Evolutionary conservation across 192 early-diverging fungal genomes (phyloP), one percentile per base, ranked within the genome.

Genomic region (Coemansia aciculifera): DNA sequence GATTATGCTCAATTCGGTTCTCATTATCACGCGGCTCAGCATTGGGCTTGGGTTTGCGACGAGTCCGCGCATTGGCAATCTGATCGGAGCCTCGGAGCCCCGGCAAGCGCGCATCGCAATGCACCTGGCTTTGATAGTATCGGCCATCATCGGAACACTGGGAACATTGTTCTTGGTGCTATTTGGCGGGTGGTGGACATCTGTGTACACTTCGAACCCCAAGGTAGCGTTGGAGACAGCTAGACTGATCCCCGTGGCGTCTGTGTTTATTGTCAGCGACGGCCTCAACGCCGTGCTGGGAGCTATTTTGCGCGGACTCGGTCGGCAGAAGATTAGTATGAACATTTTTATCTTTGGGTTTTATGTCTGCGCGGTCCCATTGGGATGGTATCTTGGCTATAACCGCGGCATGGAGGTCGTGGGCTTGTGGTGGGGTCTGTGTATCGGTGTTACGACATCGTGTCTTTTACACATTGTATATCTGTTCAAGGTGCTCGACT

Each of bases 221-320:
- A 90, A 97, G 7, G 83, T 93, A 52, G 72, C 63, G 8, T 73
- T 90, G 3, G 92, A 32, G 29, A 57, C 95, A 2, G 89, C 92
- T 1, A 67, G 57, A 38, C 83, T 95, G 9, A 78, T 97, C 71
- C 95, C 95, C 0, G 54, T 57, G 7, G 69, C 93, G 19, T 89
- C 84, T 27, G 93, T 92, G 1, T 37, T 89, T 36, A 92, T 89
- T 77, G 67, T 79, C 63, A 23, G 65, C 8, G 91, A 93, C 68
- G 86, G 85, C 1, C 60, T 88, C 4, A 87, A 88, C 36, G 84
- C 80, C 64, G 85, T 90, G 12, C 85, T 85, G 17, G 85, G 86
- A 11, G 86, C 86, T 19, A 75, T 85, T 23, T 67, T 88, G 34
- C 85, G 87, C 34, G 81, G 83, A 29, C 62, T 86, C 32, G 87